These are phyloP conservation scores for Luffa acutangula DNA, from an alignment of 306 rosid genomes.

Conservation along the genomic window DNA sequence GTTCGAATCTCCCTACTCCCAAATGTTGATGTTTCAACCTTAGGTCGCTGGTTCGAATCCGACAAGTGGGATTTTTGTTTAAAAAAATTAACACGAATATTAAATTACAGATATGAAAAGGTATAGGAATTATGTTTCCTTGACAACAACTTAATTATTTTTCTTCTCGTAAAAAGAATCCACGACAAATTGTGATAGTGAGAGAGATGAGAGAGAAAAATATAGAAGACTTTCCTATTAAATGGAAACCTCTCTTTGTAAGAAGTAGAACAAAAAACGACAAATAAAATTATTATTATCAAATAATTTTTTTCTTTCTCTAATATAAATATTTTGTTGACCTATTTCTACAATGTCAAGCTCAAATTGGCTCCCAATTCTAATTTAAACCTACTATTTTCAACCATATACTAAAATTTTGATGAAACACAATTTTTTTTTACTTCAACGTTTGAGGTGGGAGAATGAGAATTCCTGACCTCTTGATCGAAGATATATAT, in stretches of 20 bases:
- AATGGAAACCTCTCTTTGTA: not conserved
- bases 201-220: not conserved
- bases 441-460: too few species aligned
- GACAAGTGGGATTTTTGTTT: too few species aligned
- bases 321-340: not conserved
- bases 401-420: not conserved
- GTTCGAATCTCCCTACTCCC: too few species aligned
- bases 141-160: not conserved
- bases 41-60: too few species aligned
- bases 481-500: too few species aligned
- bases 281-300: not conserved
- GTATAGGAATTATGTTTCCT: not conserved
- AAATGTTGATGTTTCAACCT: too few species aligned
- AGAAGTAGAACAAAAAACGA: too few species aligned
- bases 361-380: not conserved
- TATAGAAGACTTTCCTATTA: too few species aligned
- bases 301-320: too few species aligned
- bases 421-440: not conserved
- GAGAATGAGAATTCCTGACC: too few species aligned
- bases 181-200: not conserved
- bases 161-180: not conserved
- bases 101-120: too few species aligned
- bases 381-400: not conserved
- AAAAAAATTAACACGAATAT: not conserved
- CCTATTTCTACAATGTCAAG: not conserved